Evolutionary conservation across 352 stramenopile species (phyloP).

Genomic region (Pythium aquatile): DNA sequence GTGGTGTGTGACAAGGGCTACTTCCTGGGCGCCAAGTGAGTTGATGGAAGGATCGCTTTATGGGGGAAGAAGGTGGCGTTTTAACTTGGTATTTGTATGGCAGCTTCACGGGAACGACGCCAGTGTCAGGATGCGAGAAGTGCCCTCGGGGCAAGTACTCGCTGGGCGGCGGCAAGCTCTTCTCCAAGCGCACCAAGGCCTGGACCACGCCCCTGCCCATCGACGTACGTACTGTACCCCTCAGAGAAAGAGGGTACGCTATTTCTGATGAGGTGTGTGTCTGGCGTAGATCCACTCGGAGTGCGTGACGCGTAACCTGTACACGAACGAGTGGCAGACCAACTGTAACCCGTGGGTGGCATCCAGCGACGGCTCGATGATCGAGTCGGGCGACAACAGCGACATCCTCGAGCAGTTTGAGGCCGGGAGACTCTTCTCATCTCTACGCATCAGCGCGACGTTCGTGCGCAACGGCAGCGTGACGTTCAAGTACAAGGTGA

Average conservation of each 20-base stretch:
- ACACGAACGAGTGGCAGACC: constrained; percentile 66
- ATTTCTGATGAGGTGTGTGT: neutral
- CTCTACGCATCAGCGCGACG: constrained; percentile 65
- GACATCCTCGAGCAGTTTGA: constrained; percentile 63
- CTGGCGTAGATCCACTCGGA: constrained; percentile 52
- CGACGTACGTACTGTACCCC: constrained; percentile 30
- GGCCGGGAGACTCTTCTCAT: constrained; percentile 69
- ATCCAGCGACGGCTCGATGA: constrained; percentile 49
- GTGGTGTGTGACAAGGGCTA: constrained; percentile 67
- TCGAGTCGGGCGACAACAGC: constrained; percentile 73
- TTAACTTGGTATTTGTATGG: neutral
- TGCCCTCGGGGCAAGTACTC: constrained; percentile 77
- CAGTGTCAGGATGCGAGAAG: constrained; percentile 70
- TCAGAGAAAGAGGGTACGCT: neutral
- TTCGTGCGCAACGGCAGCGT: constrained; percentile 72
- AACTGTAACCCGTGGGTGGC: constrained; percentile 76
- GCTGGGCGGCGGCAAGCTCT: constrained; percentile 70
- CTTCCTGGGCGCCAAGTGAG: constrained; percentile 78
- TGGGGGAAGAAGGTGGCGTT: neutral
- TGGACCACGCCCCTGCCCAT: constrained; percentile 60
- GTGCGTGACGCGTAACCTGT: constrained; percentile 77
- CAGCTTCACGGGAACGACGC: constrained; percentile 56
- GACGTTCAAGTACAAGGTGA: constrained; percentile 78
- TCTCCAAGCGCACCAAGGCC: constrained; percentile 62
- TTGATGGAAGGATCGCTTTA: neutral